A percentile compares a stretch with the other conserved stretches of the same genome.
These are phyloP conservation scores for Endocladia muricata DNA, from an alignment of 31 red algal species.

Conservation along the genomic window DNA sequence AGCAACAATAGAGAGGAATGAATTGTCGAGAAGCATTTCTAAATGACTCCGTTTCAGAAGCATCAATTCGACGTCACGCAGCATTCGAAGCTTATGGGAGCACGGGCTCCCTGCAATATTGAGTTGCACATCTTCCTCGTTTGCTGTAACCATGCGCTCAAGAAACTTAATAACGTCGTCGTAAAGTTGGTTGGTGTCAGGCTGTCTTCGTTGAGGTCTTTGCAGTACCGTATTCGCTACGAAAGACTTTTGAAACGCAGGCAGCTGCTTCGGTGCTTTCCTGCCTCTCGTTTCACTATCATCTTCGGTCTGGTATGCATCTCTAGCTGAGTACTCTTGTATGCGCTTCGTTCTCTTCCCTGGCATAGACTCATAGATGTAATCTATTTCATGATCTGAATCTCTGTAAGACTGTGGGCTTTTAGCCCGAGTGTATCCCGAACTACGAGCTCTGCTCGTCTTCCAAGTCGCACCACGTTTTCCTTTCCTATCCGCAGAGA, in stretches of 20 bases:
- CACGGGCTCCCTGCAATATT: slow-evolving; percentile 60
- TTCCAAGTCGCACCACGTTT: no score
- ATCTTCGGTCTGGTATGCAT: no score
- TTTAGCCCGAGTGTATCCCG: no score
- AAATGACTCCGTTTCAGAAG: slow-evolving; percentile 64
- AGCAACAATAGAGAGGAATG: slow-evolving; percentile 64
- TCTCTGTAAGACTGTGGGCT: no score
- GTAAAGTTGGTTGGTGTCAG: slow-evolving; percentile 22
- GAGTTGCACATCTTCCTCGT: slow-evolving; percentile 66
- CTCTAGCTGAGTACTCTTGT: no score
- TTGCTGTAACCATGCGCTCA: slow-evolving; percentile 70
- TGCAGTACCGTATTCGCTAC: slow-evolving; percentile 30
- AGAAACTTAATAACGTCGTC: slow-evolving; percentile 49
- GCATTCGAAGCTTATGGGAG: slow-evolving; percentile 67
- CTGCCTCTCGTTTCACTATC: no score
- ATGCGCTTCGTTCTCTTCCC: no score
- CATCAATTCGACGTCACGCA: slow-evolving; percentile 71
- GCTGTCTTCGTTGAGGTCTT: slow-evolving; percentile 10
- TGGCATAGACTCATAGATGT: no score
- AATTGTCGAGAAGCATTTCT: slow-evolving; percentile 58
- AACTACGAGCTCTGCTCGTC: no score
- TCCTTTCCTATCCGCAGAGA: no score
- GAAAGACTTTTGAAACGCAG: slow-evolving; percentile 18
- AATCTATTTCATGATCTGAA: no score
- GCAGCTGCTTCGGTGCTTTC: no score